Evolutionary conservation across 768 basidiomycete genomes (phyloP).

Genomic region (Panaeolus cyanescens): DNA sequence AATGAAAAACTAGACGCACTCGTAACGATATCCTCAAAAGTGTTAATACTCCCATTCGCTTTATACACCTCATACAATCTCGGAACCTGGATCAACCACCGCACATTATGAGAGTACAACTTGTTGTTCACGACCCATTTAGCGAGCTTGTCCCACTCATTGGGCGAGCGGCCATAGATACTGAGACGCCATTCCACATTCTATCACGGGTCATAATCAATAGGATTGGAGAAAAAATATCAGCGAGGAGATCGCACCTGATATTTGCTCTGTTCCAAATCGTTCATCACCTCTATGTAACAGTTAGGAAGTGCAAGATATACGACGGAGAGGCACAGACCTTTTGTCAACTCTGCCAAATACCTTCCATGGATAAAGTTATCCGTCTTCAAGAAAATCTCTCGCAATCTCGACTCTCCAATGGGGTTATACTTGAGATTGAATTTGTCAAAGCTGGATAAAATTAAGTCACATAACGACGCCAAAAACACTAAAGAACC

Average conservation of each 20-base stretch:
- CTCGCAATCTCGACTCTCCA: constrained; percentile 90
- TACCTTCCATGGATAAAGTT: constrained; percentile 92
- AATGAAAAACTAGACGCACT: constrained; percentile 54
- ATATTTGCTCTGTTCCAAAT: constrained; percentile 98
- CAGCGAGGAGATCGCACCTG: constrained; percentile 54
- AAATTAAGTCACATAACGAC: background rate
- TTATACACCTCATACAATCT: constrained; percentile 96
- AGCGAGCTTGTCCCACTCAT: constrained; percentile 98
- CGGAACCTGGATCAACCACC: constrained; percentile 97
- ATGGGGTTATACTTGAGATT: constrained; percentile 97
- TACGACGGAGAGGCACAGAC: constrained; percentile 36
- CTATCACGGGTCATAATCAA: constrained; percentile 32
- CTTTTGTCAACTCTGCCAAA: constrained; percentile 91
- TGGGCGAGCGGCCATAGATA: constrained; percentile 80
- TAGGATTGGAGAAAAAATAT: background rate
- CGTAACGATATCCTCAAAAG: constrained; percentile 87
- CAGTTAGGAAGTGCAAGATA: no score
- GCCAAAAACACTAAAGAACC: background rate
- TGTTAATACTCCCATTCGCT: constrained; percentile 76
- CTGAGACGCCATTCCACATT: constrained; percentile 98
- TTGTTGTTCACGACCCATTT: constrained; percentile 96
- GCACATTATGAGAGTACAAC: constrained; percentile 93
- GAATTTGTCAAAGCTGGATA: constrained; percentile 81
- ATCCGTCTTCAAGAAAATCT: constrained; percentile 98
- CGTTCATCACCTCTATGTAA: constrained; percentile 96